These are phyloP conservation scores for Colletotrichum musae DNA, from an alignment of 2,329 filamentous ascomycete species.

Conservation along the genomic window DNA sequence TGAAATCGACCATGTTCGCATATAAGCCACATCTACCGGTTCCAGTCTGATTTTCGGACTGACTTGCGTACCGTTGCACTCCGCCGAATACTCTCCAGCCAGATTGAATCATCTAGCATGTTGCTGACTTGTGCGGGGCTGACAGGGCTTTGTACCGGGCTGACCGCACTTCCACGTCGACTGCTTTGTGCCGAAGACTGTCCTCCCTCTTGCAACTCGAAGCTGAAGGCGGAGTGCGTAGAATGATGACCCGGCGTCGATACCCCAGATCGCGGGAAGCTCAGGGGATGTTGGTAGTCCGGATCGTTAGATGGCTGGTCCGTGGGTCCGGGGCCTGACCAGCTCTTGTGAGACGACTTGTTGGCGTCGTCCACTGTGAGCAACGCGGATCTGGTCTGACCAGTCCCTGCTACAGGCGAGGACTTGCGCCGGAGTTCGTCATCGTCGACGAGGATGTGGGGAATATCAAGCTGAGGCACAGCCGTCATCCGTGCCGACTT, in stretches of 20 bases:
- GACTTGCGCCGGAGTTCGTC: slow-evolving; percentile 53
- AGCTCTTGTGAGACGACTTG: slow-evolving; percentile 56
- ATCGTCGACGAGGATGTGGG: slow-evolving; percentile 92
- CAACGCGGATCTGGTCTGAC: slow-evolving; percentile 49
- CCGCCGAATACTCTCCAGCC: slow-evolving; percentile 92
- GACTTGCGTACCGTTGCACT: slow-evolving; percentile 80
- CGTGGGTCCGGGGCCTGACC: slow-evolving; percentile 55
- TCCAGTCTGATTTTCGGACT: slow-evolving; percentile 44
- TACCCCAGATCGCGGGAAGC: slow-evolving; percentile 64
- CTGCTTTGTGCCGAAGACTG: slow-evolving; percentile 59
- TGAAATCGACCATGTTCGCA: slow-evolving; percentile 1
- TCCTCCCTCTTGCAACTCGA: slow-evolving; percentile 67
- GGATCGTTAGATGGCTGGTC: slow-evolving; percentile 57
- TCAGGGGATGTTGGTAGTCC: slow-evolving; percentile 65
- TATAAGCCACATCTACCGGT: slow-evolving; percentile 13
- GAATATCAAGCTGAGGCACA: slow-evolving; percentile 85
- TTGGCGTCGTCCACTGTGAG: slow-evolving; percentile 54
- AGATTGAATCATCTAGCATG: slow-evolving; percentile 89
- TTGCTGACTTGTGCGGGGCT: slow-evolving; percentile 85
- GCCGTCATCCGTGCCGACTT: slow-evolving; percentile 81
- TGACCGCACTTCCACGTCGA: slow-evolving; percentile 78
- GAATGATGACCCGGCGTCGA: slow-evolving; percentile 57
- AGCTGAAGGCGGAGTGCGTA: slow-evolving; percentile 70
- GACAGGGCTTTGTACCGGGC: slow-evolving; percentile 74
- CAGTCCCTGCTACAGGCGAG: slow-evolving; percentile 44